Base-by-base conservation (phyloP, 805 yeast genomes). In the Ogataea nakhonphanomensis region DNA sequence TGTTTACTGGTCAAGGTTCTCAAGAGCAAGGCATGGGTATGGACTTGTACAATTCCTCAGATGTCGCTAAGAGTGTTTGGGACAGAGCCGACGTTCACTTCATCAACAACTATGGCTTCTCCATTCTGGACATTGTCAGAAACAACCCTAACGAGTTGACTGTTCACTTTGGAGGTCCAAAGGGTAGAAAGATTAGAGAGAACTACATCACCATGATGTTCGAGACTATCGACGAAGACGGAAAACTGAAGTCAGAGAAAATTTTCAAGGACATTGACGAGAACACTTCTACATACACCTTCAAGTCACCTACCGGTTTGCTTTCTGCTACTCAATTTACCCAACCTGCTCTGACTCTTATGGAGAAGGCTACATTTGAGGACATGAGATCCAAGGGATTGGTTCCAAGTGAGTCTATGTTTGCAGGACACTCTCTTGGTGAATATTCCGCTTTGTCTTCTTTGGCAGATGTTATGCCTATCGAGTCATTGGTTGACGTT, bases 11-110 rank as follows among this genome's bases (percentile, higher is more conserved):
- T 62, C 99, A 93, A 75, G 99, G 99, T 66, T 91, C 99, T 46
- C 99, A 93, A 70, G 99, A 95, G 68, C 99, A 95, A 73, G 97
- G 97, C 65, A 93, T 93, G 99, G 99, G 99, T 76, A 93, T 93
- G 99, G 99, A 93, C 66, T 77, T 93, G 62, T 93, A 93, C 67
- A 81, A 81, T 51, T 75, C 84, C 30, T 85, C 96, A 36, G 89
- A 79, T 23, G 96, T 93, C 64, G 99, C 99, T 39, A 81, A 81
- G 58, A 79, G 78, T 49, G 97, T 93, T 48, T 93, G 99, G 99
- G 98, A 93, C 66, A 84, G 88, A 64, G 99, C 99, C 47, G 99
- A 93, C 64, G 65, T 67, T 44, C 99, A 95, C 68, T 93, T 95
- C 73, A 74, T 88, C 62, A 73, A 79, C 60, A 90, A 91, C 64